These are phyloP conservation scores for Cantharellus anzutake DNA, from an alignment of 768 basidiomycete species.

Conservation along the genomic window DNA sequence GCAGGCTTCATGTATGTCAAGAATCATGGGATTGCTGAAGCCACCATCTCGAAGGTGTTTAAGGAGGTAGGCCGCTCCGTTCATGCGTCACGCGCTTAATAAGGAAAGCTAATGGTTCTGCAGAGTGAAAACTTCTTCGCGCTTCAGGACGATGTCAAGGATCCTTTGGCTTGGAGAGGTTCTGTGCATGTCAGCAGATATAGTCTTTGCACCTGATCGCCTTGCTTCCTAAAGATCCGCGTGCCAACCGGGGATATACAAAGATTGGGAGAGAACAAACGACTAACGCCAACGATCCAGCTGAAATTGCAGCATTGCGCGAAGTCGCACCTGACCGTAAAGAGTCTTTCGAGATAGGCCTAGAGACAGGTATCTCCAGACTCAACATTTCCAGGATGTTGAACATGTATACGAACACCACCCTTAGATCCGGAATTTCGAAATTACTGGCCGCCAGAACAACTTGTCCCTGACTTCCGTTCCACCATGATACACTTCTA, in stretches of 20 bases:
- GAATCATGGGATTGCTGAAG: slow-evolving; percentile 48
- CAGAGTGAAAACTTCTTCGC: slow-evolving; percentile 65
- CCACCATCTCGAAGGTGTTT: slow-evolving; percentile 40
- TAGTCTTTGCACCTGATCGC: too few relatives aligned
- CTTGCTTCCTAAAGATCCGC: slow-evolving; percentile 31
- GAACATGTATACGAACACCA: too few relatives aligned
- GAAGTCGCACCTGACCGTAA: slow-evolving; percentile 61
- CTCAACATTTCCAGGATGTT: background rate
- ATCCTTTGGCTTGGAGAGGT: slow-evolving; percentile 50
- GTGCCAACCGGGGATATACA: slow-evolving; percentile 73
- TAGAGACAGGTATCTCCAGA: background rate
- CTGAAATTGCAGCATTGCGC: slow-evolving; percentile 59
- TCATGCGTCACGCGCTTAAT: background rate
- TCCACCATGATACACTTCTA: slow-evolving; percentile 59
- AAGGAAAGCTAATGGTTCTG: background rate
- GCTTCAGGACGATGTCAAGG: slow-evolving; percentile 44
- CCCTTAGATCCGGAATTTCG: slow-evolving; percentile 9
- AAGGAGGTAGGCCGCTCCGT: slow-evolving; percentile 31
- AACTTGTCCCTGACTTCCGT: slow-evolving; percentile 46
- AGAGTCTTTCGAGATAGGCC: slow-evolving; percentile 76
- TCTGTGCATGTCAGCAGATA: background rate
- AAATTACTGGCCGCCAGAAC: slow-evolving; percentile 62
- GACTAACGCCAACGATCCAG: slow-evolving; percentile 46
- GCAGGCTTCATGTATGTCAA: slow-evolving; percentile 53
- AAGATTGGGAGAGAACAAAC: slow-evolving; percentile 64